Conservation (phyloP, 139 green algal species). For the Chlamydomonas sp. region DNA sequence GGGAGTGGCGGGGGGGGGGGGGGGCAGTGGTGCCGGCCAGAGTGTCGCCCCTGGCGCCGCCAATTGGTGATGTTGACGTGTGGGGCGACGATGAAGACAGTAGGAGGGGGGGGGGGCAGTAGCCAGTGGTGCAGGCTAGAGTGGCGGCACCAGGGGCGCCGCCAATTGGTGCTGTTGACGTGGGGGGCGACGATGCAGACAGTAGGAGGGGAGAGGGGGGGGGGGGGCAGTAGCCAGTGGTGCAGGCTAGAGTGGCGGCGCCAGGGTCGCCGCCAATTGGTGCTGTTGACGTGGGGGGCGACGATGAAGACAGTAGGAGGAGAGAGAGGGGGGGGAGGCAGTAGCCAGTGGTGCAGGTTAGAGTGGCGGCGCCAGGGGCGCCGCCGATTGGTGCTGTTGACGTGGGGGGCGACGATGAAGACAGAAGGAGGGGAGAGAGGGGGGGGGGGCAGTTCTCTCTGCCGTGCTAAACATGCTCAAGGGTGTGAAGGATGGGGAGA, state of each 20-base stretch:
- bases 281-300: background rate
- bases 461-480: too few species aligned
- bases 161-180: background rate
- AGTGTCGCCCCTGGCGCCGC: background rate
- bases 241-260: too few species aligned
- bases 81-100: background rate
- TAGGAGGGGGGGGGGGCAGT: background rate
- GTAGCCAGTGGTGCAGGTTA: background rate
- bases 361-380: background rate
- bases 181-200: background rate
- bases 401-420: background rate
- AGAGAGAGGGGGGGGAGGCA: background rate
- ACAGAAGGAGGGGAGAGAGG: background rate
- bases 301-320: too few species aligned
- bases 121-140: background rate
- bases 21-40: background rate
- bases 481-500: conserved; percentile 41
- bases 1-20: background rate
- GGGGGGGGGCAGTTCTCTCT: background rate
- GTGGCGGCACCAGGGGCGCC: too few species aligned
- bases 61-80: background rate
- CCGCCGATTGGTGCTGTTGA: background rate
- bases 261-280: background rate
- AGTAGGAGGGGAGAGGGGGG: background rate
- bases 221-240: background rate